These are phyloP conservation scores for Trichoderma lentiforme DNA, from an alignment of 2,329 filamentous ascomycete genomes.

Conservation along the genomic window DNA sequence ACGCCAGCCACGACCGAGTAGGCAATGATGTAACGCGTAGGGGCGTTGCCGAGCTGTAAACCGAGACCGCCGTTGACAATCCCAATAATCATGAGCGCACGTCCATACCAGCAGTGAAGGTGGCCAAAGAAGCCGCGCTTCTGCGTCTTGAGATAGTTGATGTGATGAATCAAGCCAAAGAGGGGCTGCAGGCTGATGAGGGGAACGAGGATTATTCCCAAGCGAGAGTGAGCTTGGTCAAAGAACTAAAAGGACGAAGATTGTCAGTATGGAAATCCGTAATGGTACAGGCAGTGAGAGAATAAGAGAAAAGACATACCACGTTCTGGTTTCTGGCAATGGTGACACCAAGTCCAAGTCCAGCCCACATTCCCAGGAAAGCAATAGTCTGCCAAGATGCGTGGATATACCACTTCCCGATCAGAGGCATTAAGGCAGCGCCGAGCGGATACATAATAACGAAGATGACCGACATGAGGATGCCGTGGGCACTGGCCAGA, in stretches of 20 bases:
- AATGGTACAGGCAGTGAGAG: not conserved
- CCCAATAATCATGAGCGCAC: slow-evolving; percentile 54
- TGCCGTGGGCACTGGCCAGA: slow-evolving; percentile 48
- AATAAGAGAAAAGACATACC: slow-evolving; percentile 37
- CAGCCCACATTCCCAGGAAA: slow-evolving; percentile 57
- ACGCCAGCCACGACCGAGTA: slow-evolving; percentile 56
- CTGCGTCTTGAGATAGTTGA: slow-evolving; percentile 46
- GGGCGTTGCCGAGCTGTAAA: slow-evolving; percentile 45
- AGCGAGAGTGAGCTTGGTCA: slow-evolving; percentile 49
- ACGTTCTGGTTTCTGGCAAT: slow-evolving; percentile 38
- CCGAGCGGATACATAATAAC: slow-evolving; percentile 59
- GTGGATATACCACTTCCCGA: slow-evolving; percentile 58
- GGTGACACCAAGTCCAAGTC: slow-evolving; percentile 56
- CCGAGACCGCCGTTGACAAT: slow-evolving; percentile 64
- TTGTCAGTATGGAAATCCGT: not conserved
- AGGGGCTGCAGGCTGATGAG: slow-evolving; percentile 57
- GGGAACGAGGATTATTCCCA: slow-evolving; percentile 54
- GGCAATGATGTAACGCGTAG: slow-evolving; percentile 44
- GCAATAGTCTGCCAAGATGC: slow-evolving; percentile 52
- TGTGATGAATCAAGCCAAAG: slow-evolving; percentile 57
- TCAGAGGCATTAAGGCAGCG: slow-evolving; percentile 56
- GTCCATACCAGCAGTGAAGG: slow-evolving; percentile 61
- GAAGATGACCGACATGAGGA: slow-evolving; percentile 60
- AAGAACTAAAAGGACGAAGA: slow-evolving; percentile 44
- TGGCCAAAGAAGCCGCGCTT: slow-evolving; percentile 51